A percentile compares a stretch with the other conserved stretches of the same genome.
These are phyloP conservation scores for Kodamaea kaohsiungensis DNA, from an alignment of 805 yeast species.

Conservation along the genomic window DNA sequence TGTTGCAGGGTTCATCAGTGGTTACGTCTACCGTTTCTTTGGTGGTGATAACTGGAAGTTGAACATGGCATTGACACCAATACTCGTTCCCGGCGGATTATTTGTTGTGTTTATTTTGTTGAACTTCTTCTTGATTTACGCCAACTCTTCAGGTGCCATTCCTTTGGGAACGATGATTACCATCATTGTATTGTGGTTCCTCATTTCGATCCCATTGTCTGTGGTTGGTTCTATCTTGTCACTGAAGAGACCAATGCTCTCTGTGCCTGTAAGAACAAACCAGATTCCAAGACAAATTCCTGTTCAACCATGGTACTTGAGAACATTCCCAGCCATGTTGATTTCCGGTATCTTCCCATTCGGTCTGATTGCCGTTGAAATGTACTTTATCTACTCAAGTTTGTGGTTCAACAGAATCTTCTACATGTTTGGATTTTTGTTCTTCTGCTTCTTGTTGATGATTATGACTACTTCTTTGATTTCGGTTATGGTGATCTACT, in stretches of 20 bases:
- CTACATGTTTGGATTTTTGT: conserved; percentile 97
- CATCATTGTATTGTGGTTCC: conserved; percentile 79
- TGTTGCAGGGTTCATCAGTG: conserved; percentile 85
- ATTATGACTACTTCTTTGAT: conserved; percentile 77
- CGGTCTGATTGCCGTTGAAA: conserved; percentile 91
- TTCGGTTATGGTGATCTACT: conserved; percentile 77
- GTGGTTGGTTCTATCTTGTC: conserved; percentile 81
- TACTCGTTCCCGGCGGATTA: conserved; percentile 78
- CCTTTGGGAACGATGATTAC: conserved; percentile 89
- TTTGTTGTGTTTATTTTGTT: conserved; percentile 64
- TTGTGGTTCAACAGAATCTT: conserved; percentile 91
- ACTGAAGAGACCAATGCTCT: conserved; percentile 55
- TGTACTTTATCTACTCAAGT: conserved; percentile 88
- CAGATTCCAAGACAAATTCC: conserved; percentile 98
- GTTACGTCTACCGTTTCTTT: conserved; percentile 81
- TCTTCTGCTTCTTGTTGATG: conserved; percentile 85
- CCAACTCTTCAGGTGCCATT: conserved; percentile 88
- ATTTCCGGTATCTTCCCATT: conserved; percentile 92
- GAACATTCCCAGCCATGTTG: conserved; percentile 63
- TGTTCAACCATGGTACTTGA: conserved; percentile 80
- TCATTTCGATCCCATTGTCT: conserved; percentile 82
- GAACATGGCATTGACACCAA: conserved; percentile 80
- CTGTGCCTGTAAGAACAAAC: conserved; percentile 85
- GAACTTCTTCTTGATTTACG: conserved; percentile 80
- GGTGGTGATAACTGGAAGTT: conserved; percentile 91